A percentile compares a stretch with the other conserved stretches of the same genome.
Conservation (phyloP, 306 rosid species). For the Vigna radiata region DNA sequence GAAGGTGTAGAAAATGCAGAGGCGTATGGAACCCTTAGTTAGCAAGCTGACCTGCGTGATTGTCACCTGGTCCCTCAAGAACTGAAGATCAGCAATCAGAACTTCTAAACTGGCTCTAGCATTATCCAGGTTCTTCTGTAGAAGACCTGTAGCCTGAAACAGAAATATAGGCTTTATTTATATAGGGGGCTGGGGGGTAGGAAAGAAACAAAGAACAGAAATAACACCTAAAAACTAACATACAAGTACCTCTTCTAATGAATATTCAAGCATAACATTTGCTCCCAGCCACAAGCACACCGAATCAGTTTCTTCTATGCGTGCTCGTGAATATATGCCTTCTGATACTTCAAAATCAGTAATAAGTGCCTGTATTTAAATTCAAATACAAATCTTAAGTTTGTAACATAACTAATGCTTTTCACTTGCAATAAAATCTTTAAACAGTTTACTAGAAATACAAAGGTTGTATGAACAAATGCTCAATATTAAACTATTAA, state of each 20-base stretch:
- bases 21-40: slow-evolving; percentile 14
- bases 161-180: slow-evolving; percentile 38
- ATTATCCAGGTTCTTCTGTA: slow-evolving; percentile 77
- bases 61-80: slow-evolving; percentile 94
- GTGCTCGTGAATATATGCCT: slow-evolving; percentile 88
- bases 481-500: neutral
- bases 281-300: slow-evolving; percentile 98
- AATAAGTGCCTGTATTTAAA: slow-evolving; percentile 64
- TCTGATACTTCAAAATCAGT: slow-evolving; percentile 93
- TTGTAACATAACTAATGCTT: slow-evolving; percentile 10
- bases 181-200: neutral
- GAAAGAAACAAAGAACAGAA: neutral
- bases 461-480: neutral
- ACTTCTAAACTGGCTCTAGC: slow-evolving; percentile 90
- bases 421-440: slow-evolving; percentile 8
- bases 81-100: slow-evolving; percentile 83
- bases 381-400: slow-evolving; percentile 27
- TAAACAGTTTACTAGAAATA: neutral
- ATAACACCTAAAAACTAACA: slow-evolving; percentile 32
- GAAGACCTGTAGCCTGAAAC: slow-evolving; percentile 82
- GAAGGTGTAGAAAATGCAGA: neutral
- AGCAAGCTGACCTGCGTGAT: slow-evolving; percentile 76
- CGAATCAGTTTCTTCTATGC: slow-evolving; percentile 72
- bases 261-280: slow-evolving; percentile 93
- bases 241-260: slow-evolving; percentile 78